These are phyloP conservation scores for Xylaria sp. DNA, from an alignment of 495 filamentous ascomycete genomes.

Conservation along the genomic window DNA sequence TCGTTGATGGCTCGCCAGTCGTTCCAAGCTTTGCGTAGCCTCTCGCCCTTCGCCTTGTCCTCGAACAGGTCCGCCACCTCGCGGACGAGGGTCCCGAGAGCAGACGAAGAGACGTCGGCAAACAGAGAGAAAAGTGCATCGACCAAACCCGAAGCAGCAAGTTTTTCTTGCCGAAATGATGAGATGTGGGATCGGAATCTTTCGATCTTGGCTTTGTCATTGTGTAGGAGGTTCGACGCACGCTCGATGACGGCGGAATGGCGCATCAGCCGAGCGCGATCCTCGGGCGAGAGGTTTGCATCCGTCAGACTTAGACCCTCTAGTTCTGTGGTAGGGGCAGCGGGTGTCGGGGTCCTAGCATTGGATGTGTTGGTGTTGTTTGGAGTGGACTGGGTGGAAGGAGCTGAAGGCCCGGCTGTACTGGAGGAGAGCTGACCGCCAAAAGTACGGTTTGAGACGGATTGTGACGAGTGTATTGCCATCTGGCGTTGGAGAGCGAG, in stretches of 20 bases:
- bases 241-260: constrained; percentile 84
- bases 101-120: constrained; percentile 71
- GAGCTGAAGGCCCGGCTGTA: constrained; percentile 27
- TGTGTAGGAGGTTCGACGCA: constrained; percentile 77
- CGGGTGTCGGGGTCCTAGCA: constrained; percentile 27
- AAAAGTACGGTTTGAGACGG: constrained; percentile 77
- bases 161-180: constrained; percentile 68
- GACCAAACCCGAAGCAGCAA: constrained; percentile 77
- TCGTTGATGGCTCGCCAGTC: constrained; percentile 96
- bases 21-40: constrained; percentile 82
- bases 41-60: constrained; percentile 72
- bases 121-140: constrained; percentile 83
- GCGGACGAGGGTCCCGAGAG: constrained; percentile 87
- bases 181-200: constrained; percentile 82
- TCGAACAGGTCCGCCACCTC: constrained; percentile 96
- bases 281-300: constrained; percentile 66
- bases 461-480: constrained; percentile 87
- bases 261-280: constrained; percentile 79
- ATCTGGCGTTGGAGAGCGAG: constrained; percentile 91
- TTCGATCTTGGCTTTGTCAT: constrained; percentile 72
- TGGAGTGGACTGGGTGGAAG: constrained; percentile 28
- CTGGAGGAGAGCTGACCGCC: constrained; percentile 74
- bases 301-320: constrained; percentile 50
- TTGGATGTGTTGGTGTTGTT: constrained; percentile 14
- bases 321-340: constrained; percentile 36